These are phyloP conservation scores for Arctium minus DNA, from an alignment of 129 eudicot genomes.

Conservation along the genomic window DNA sequence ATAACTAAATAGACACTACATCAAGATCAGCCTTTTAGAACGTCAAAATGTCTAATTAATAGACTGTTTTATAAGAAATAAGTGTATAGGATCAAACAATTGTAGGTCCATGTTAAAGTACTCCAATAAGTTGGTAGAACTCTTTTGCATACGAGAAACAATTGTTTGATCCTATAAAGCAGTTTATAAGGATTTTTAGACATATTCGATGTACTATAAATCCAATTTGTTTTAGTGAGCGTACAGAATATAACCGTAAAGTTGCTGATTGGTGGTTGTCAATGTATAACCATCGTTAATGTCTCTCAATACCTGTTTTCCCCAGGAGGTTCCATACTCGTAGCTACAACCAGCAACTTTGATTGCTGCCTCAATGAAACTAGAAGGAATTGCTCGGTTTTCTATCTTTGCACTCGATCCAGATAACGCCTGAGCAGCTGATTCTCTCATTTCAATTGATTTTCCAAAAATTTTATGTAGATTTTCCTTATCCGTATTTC, in stretches of 20 bases:
- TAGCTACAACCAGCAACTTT: conserved; percentile 42
- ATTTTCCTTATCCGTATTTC: conserved; percentile 10
- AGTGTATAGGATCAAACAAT: not conserved
- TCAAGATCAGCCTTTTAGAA: not conserved
- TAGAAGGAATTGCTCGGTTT: conserved; percentile 4
- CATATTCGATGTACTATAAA: no score
- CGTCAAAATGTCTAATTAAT: no score
- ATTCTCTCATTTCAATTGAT: conserved; percentile 35
- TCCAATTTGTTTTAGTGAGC: not conserved
- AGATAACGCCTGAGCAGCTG: conserved; percentile 24
- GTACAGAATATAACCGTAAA: not conserved
- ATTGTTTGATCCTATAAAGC: not conserved
- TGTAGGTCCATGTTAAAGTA: conserved; percentile 6
- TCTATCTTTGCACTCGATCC: conserved; percentile 6
- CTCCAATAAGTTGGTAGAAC: not conserved
- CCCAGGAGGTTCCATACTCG: conserved; percentile 60
- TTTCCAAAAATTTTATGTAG: conserved; percentile 44
- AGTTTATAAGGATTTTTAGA: no score
- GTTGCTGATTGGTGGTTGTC: not conserved
- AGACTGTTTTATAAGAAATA: not conserved
- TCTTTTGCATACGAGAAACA: not conserved
- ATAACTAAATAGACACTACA: not conserved
- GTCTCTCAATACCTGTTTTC: conserved; percentile 32
- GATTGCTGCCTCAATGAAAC: conserved; percentile 34
- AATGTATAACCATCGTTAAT: not conserved